Evolutionary conservation across 2,329 filamentous ascomycete genomes (phyloP).

Genomic region (Phaeosphaeria sp.): DNA sequence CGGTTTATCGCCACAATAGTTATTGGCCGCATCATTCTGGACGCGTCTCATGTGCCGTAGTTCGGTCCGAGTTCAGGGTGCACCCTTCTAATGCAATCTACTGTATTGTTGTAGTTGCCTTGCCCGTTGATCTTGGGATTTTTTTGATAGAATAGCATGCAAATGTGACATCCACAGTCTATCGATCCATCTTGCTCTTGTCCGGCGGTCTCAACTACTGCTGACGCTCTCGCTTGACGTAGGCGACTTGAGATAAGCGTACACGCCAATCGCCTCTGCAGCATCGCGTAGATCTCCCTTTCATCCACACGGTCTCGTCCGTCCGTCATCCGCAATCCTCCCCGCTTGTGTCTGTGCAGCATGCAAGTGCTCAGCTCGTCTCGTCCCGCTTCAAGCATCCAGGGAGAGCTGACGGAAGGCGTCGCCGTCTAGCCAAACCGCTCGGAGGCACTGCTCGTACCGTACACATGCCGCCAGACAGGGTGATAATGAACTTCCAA

Average conservation of each 20-base stretch:
- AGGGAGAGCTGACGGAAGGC: not conserved
- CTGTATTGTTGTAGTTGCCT: not conserved
- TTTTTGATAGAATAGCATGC: not conserved
- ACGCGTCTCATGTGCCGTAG: not conserved
- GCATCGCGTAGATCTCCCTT: constrained; percentile 7
- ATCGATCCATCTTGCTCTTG: not conserved
- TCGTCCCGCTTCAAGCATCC: not conserved
- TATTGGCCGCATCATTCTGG: no score
- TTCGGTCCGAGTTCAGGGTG: not conserved
- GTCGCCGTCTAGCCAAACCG: constrained; percentile 1
- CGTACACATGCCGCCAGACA: not conserved
- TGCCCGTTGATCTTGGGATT: not conserved
- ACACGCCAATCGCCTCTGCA: not conserved
- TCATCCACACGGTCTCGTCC: not conserved
- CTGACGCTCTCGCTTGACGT: not conserved
- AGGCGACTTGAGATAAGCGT: not conserved
- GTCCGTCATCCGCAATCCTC: not conserved
- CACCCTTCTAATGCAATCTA: not conserved
- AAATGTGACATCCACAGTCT: not conserved
- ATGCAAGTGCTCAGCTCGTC: not conserved
- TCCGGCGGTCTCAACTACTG: not conserved
- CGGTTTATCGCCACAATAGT: not conserved
- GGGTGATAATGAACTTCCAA: not conserved
- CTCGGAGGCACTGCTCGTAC: not conserved
- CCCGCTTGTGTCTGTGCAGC: constrained; percentile 3